phyloP scores from a whole-genome alignment of 2,329 filamentous ascomycete species.

The Aureobasidium lini region DNA sequence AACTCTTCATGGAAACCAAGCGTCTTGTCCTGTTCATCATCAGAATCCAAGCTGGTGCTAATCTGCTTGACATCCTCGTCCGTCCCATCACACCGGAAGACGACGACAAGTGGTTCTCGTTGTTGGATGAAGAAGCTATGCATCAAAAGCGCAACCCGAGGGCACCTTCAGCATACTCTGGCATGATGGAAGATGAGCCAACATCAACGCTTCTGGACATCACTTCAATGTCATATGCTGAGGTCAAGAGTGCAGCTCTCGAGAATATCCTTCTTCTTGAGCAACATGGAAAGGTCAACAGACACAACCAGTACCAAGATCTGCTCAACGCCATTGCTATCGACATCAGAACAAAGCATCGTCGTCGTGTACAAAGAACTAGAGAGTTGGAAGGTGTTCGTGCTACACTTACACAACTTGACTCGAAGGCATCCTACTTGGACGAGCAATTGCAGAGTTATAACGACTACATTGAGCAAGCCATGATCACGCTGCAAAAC shows the following conservation, averaged over 20 bases:
- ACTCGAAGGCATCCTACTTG: conserved; percentile 83
- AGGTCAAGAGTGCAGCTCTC: conserved; percentile 85
- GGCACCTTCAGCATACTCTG: conserved; percentile 16
- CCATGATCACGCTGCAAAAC: conserved; percentile 92
- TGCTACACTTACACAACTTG: conserved; percentile 64
- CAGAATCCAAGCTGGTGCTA: conserved; percentile 82
- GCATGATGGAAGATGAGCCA: conserved; percentile 16
- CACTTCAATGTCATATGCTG: conserved; percentile 78
- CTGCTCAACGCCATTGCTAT: conserved; percentile 95
- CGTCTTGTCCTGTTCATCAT: conserved; percentile 97
- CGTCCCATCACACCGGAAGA: conserved; percentile 83
- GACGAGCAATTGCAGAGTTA: conserved; percentile 96
- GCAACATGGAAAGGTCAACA: conserved; percentile 70
- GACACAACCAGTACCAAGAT: conserved; percentile 89
- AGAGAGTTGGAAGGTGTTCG: conserved; percentile 81
- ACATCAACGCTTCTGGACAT: conserved; percentile 63
- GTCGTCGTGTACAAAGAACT: conserved; percentile 81
- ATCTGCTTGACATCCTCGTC: conserved; percentile 90
- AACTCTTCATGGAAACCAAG: conserved; percentile 97
- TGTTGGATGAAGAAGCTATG: conserved; percentile 74
- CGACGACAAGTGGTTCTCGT: conserved; percentile 74
- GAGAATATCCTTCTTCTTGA: conserved; percentile 92
- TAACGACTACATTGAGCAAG: conserved; percentile 98
- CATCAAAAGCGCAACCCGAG: conserved; percentile 36
- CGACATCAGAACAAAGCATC: conserved; percentile 95